Percentiles rank a stretch among this genome's conserved stretches.
phyloP scores from a whole-genome alignment of 306 rosid species.

The Hippophae tibetana region DNA sequence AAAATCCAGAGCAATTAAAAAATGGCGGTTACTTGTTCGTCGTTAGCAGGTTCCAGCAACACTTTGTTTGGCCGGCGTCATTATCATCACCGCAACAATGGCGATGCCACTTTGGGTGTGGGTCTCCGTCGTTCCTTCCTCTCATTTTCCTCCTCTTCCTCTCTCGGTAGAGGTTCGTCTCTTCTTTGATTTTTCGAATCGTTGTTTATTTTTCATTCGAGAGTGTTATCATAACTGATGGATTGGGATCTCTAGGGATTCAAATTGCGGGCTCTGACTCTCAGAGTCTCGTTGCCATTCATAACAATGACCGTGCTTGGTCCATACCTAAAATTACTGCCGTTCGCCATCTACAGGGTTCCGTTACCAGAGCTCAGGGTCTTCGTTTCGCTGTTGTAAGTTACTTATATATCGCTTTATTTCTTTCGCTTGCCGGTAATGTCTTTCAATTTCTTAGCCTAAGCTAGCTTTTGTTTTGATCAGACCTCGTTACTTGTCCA shows the following conservation, averaged over 20 bases:
- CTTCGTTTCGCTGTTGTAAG: constrained; percentile 83
- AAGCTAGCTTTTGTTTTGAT: neutral
- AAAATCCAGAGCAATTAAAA: too few species aligned
- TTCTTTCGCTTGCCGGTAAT: neutral
- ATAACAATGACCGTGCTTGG: constrained; percentile 11
- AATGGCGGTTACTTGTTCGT: too few species aligned
- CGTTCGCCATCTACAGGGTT: constrained; percentile 73
- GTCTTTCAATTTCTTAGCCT: neutral
- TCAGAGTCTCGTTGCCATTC: too few species aligned
- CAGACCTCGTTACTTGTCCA: neutral
- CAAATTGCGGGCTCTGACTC: neutral
- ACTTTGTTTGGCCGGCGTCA: too few species aligned
- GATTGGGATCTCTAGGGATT: neutral
- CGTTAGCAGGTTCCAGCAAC: too few species aligned
- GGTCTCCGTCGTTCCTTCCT: neutral
- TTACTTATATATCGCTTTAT: neutral
- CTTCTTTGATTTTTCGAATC: neutral
- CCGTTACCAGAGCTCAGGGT: constrained; percentile 57
- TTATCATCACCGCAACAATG: too few species aligned
- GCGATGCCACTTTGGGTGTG: too few species aligned
- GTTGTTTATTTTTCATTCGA: neutral
- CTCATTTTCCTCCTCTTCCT: neutral
- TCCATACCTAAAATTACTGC: constrained; percentile 49
- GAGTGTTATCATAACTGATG: neutral
- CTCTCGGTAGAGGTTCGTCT: neutral